These are phyloP conservation scores for Sclerotiophoma versabilis DNA, from an alignment of 2,329 filamentous ascomycete genomes.

Conservation along the genomic window DNA sequence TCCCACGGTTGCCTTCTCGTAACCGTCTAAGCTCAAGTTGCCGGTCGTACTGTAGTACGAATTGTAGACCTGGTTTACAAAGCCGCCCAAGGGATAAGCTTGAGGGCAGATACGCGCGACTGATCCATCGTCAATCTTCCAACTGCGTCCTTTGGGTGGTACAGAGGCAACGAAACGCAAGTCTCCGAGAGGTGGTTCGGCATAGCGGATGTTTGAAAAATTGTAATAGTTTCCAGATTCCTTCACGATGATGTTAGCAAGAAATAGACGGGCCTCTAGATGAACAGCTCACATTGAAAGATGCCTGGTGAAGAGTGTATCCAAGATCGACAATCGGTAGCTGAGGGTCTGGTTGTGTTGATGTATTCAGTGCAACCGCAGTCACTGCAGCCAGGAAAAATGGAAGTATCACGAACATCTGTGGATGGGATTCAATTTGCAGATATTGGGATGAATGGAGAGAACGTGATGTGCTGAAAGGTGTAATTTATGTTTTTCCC, in stretches of 20 bases:
- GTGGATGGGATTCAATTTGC: too few relatives aligned
- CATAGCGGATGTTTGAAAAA: not conserved
- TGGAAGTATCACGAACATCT: too few relatives aligned
- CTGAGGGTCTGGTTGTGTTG: too few relatives aligned
- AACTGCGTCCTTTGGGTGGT: not conserved
- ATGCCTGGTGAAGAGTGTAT: not conserved
- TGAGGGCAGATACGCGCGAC: not conserved
- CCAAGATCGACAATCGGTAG: not conserved
- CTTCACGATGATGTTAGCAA: not conserved
- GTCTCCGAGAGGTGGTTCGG: not conserved
- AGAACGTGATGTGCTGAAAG: too few relatives aligned
- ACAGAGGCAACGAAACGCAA: not conserved
- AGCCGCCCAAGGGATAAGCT: not conserved
- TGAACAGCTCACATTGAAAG: not conserved
- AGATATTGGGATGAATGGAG: too few relatives aligned
- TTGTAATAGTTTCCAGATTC: not conserved
- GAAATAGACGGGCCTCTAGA: not conserved
- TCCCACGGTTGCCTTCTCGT: not conserved
- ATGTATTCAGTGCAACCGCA: too few relatives aligned
- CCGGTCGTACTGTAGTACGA: not conserved
- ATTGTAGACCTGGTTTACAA: not conserved
- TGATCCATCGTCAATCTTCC: not conserved
- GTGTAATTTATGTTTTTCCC: too few relatives aligned
- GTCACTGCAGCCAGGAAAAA: too few relatives aligned
- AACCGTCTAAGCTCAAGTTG: not conserved